Evolutionary conservation across 352 stramenopile genomes (phyloP).

Genomic region (Globisporangium heterothallicum): DNA sequence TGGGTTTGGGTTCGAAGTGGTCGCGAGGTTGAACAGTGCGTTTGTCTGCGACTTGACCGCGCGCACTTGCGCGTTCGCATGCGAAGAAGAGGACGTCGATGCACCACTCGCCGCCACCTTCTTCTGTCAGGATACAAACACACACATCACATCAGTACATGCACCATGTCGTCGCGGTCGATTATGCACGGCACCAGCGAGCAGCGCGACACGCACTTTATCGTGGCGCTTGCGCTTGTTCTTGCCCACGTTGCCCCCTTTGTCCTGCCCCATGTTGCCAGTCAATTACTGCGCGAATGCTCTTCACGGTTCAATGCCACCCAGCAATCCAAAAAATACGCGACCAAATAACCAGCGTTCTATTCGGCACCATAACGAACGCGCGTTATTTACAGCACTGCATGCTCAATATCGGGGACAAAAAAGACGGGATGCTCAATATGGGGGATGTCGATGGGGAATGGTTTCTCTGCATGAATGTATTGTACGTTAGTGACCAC

Average conservation of each 20-base stretch:
- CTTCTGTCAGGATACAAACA: conserved; percentile 10
- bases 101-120: conserved; percentile 8
- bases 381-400: background rate
- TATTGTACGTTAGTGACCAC: too few relatives aligned
- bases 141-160: too few relatives aligned
- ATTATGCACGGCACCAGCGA: too few relatives aligned
- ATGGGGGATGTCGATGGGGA: too few relatives aligned
- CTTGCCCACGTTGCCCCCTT: conserved; percentile 14
- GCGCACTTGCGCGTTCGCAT: conserved; percentile 19
- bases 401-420: too few relatives aligned
- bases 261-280: conserved; percentile 13
- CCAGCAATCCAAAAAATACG: background rate
- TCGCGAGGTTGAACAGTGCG: conserved; percentile 58
- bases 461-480: too few relatives aligned
- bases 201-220: conserved; percentile 2
- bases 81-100: too few relatives aligned
- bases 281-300: background rate
- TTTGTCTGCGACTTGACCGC: conserved; percentile 60
- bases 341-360: background rate
- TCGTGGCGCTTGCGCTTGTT: conserved; percentile 12
- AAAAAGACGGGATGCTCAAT: background rate
- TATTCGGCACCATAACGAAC: background rate
- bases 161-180: too few relatives aligned
- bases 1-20: conserved; percentile 78
- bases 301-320: background rate